Conservation (phyloP, 2,329 filamentous ascomycete species). For the Ilyonectria sp. region DNA sequence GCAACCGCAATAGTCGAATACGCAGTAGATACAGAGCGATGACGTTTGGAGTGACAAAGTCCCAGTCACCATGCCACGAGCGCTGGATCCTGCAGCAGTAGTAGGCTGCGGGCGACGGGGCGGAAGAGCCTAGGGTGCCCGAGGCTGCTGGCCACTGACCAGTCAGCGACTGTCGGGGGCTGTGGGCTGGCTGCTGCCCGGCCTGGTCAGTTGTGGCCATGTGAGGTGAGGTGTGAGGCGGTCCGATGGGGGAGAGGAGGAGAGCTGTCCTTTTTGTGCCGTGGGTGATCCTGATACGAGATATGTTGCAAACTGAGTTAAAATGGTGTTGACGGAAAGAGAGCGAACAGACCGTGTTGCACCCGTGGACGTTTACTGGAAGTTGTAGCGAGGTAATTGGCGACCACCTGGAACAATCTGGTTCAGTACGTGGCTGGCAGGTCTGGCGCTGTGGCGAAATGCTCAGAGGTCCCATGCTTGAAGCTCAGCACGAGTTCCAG, state of each 20-base stretch:
- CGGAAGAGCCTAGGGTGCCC: conserved; percentile 22
- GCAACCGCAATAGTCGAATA: conserved; percentile 43
- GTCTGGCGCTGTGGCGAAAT: conserved; percentile 3
- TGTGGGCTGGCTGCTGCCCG: conserved; percentile 28
- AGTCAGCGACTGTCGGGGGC: conserved; percentile 25
- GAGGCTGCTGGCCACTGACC: conserved; percentile 23
- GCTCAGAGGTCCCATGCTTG: conserved; percentile 3
- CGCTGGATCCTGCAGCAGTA: conserved; percentile 32
- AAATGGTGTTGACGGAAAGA: conserved; percentile 3
- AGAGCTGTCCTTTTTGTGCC: conserved; percentile 27
- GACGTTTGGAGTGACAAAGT: conserved; percentile 24
- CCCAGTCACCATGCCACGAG: conserved; percentile 19
- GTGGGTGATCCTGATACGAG: conserved; percentile 15
- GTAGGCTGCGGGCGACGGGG: conserved; percentile 25
- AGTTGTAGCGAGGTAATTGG: background rate
- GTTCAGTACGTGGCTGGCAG: conserved; percentile 1
- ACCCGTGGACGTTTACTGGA: background rate
- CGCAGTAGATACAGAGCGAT: conserved; percentile 37
- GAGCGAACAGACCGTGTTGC: conserved; percentile 8
- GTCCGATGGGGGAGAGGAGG: conserved; percentile 3
- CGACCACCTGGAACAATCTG: background rate
- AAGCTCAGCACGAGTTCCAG: conserved; percentile 11
- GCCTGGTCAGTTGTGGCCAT: conserved; percentile 29
- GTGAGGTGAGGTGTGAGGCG: conserved; percentile 23
- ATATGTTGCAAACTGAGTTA: conserved; percentile 20